These are phyloP conservation scores for Penicillium flavigenum DNA, from an alignment of 495 filamentous ascomycete species.

Conservation along the genomic window DNA sequence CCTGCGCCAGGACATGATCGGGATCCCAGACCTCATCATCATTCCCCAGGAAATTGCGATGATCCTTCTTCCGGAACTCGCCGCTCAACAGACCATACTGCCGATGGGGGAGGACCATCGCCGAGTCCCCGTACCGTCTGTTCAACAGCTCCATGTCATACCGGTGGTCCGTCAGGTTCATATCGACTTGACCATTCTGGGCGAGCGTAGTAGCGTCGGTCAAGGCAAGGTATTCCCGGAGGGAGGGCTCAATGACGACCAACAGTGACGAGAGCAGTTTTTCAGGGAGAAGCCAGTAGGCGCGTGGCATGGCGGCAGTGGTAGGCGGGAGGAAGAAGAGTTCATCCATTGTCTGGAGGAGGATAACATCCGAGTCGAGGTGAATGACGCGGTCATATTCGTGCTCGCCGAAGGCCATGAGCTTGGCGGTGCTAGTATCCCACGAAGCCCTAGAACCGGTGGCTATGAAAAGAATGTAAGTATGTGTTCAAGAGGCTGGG, in stretches of 20 bases:
- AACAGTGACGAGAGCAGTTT: constrained; percentile 60
- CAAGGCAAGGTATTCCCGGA: constrained; percentile 52
- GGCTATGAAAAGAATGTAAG: constrained; percentile 9
- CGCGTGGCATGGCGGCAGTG: constrained; percentile 63
- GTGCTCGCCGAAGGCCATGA: constrained; percentile 68
- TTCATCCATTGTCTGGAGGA: constrained; percentile 68
- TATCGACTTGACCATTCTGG: constrained; percentile 36
- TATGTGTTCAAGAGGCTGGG: not conserved
- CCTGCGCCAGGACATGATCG: constrained; percentile 58
- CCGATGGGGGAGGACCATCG: constrained; percentile 73
- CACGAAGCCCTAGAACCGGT: constrained; percentile 42
- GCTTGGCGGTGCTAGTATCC: constrained; percentile 66
- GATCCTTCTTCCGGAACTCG: constrained; percentile 65
- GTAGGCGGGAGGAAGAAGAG: constrained; percentile 67
- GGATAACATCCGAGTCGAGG: constrained; percentile 66
- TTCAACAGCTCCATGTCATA: constrained; percentile 80
- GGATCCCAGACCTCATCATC: constrained; percentile 68
- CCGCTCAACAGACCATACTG: constrained; percentile 67
- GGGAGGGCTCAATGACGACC: constrained; percentile 63
- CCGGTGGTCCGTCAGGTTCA: constrained; percentile 32
- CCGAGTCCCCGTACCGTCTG: constrained; percentile 61
- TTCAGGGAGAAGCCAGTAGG: constrained; percentile 66
- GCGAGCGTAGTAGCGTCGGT: constrained; percentile 38
- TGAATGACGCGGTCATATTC: constrained; percentile 66
- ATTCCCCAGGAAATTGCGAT: constrained; percentile 62